These are phyloP conservation scores for Pelargonium citronellum DNA, from an alignment of 441 rosid species.

Conservation along the genomic window DNA sequence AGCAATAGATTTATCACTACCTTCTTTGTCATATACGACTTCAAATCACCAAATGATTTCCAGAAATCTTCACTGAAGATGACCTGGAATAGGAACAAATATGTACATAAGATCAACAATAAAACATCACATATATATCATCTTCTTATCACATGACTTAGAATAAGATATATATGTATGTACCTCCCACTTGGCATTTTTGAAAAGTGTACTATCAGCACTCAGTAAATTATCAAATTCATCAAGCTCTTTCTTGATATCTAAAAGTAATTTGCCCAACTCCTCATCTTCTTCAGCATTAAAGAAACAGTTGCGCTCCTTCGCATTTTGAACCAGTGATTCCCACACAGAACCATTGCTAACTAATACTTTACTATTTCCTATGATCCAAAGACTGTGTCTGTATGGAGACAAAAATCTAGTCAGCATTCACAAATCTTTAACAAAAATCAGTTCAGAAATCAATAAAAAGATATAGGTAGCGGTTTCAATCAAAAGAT, in stretches of 20 bases:
- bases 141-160: too few relatives aligned
- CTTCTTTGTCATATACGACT: slow-evolving; percentile 20
- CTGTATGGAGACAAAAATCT: not conserved
- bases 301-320: slow-evolving; percentile 39
- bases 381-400: slow-evolving; percentile 43
- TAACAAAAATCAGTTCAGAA: not conserved
- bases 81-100: slow-evolving; percentile 22
- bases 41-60: slow-evolving; percentile 34
- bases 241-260: slow-evolving; percentile 31
- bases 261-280: slow-evolving; percentile 28
- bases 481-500: too few relatives aligned
- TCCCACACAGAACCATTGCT: slow-evolving; percentile 34
- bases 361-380: slow-evolving; percentile 28
- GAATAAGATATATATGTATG: not conserved
- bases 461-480: not conserved
- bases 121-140: not conserved
- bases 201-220: slow-evolving; percentile 28
- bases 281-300: slow-evolving; percentile 34
- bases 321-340: slow-evolving; percentile 31
- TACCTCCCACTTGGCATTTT: slow-evolving; percentile 42
- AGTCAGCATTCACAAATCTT: not conserved
- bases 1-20: slow-evolving; percentile 23
- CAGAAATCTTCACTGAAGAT: slow-evolving; percentile 34
- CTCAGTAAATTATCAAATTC: slow-evolving; percentile 35
- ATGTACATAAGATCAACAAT: not conserved